Evolutionary conservation across 805 yeast species (phyloP), one percentile per base, ranked within the genome.

Genomic region (Scheffersomyces amazonensis): DNA sequence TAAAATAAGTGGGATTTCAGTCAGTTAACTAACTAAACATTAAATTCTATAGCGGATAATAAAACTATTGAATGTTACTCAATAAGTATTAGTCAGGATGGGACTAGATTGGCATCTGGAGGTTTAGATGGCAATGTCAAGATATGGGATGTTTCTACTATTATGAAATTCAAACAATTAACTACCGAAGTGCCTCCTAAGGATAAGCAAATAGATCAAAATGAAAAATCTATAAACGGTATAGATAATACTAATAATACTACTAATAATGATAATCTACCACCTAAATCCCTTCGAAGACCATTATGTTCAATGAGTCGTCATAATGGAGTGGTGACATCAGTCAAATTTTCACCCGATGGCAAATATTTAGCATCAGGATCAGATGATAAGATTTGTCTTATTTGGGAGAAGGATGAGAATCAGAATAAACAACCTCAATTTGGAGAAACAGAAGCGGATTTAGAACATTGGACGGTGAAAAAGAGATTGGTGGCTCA

Each of bases 251-350:
- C 12, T 12, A 24, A 24, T 24, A 12, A 5, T 9, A 11, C 5
- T 24, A 15, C 7, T 12, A 20, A 22, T 16, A 32, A 31, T 15
- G 41, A 33, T 12, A 35, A 37, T 5, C 24, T 53, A 11, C 62
- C 62, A 1, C 54, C 52, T 4, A 37, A 43, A 25, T 48, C 60
- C 7, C 48, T 57, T 15, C 52, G 53, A 49, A 51, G 57, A 18
- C 95, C 96, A 3, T 61, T 90, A 13, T 87, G 95, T 41, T 83
- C 93, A 19, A 87, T 93, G 96, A 83, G 93, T 27, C 76, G 96
- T 38, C 99, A 93, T 56, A 88, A 93, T 16, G 99, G 99, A 35
- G 96, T 96, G 2, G 97, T 93, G 4, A 93, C 99, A 1, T 83
- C 88, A 39, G 93, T 93, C 17, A 75, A 90, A 50, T 93, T 93